Percentiles rank a stretch among this genome's conserved stretches.
Evolutionary conservation across 495 filamentous ascomycete species (phyloP).

Genomic region (Tuber indicum): DNA sequence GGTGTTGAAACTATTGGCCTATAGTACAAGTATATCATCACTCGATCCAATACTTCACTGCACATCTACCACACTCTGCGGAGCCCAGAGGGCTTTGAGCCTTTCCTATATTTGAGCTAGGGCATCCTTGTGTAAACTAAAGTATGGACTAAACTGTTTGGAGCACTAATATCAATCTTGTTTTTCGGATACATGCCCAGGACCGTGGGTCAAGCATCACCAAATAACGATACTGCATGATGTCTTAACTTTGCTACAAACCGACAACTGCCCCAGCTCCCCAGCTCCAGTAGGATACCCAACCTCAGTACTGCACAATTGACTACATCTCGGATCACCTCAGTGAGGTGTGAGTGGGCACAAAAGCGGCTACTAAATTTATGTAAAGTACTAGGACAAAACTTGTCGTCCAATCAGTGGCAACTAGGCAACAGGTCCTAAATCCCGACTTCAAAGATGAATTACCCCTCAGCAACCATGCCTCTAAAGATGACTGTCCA

Average conservation of each 20-base stretch:
- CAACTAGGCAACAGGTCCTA: too few species aligned
- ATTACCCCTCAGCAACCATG: too few species aligned
- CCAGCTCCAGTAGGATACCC: neutral
- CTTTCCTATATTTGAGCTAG: neutral
- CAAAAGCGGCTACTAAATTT: neutral
- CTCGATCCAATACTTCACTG: neutral
- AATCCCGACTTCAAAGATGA: too few species aligned
- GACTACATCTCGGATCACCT: neutral
- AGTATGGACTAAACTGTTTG: neutral
- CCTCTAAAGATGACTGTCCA: too few species aligned
- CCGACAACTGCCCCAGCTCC: neutral
- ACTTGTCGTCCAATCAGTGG: too few species aligned
- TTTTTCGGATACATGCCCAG: neutral
- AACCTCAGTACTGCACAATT: neutral
- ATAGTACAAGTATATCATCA: neutral
- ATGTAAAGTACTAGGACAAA: neutral
- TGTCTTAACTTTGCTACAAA: neutral
- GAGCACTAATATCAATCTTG: neutral
- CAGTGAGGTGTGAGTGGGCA: neutral
- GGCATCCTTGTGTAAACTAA: neutral
- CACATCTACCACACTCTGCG: neutral
- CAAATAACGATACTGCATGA: neutral
- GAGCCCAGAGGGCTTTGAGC: neutral
- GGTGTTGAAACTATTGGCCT: neutral
- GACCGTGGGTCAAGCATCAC: neutral